Evolutionary conservation across 139 green algal species (phyloP).

Genomic region (Parachlorella kessleri): DNA sequence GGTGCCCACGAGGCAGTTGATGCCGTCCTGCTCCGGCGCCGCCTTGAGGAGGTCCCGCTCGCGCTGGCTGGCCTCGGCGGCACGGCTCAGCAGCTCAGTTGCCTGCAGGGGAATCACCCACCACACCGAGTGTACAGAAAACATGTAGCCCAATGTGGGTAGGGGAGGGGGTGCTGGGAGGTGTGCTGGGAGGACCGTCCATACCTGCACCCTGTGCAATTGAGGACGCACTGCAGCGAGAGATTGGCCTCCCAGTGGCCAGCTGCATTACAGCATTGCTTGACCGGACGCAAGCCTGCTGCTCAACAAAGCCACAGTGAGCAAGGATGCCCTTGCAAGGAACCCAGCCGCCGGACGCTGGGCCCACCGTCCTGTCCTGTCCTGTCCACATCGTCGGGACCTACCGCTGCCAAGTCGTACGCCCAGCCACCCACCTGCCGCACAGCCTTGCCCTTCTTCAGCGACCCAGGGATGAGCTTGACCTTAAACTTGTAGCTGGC

Average conservation of each 20-base stretch:
- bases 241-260: neutral
- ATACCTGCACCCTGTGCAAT: too few species aligned
- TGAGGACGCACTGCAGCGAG: too few species aligned
- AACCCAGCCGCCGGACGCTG: too few species aligned
- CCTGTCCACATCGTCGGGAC: too few species aligned
- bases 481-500: slow-evolving; percentile 88
- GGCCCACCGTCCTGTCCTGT: too few species aligned
- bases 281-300: too few species aligned
- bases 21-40: slow-evolving; percentile 83
- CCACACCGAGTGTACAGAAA: too few species aligned
- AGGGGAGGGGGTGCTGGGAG: neutral
- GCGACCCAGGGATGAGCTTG: slow-evolving; percentile 80
- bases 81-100: slow-evolving; percentile 72
- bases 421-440: slow-evolving; percentile 40
- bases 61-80: slow-evolving; percentile 31
- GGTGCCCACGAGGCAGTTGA: slow-evolving; percentile 80
- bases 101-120: slow-evolving; percentile 39
- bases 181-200: neutral
- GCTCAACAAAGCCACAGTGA: too few species aligned
- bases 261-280: too few species aligned
- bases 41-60: slow-evolving; percentile 57
- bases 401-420: neutral
- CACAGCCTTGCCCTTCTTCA: slow-evolving; percentile 93
- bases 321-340: too few species aligned
- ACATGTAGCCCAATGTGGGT: neutral